phyloP scores from a whole-genome alignment of 257 asterid species.

The Solanum etuberosum region DNA sequence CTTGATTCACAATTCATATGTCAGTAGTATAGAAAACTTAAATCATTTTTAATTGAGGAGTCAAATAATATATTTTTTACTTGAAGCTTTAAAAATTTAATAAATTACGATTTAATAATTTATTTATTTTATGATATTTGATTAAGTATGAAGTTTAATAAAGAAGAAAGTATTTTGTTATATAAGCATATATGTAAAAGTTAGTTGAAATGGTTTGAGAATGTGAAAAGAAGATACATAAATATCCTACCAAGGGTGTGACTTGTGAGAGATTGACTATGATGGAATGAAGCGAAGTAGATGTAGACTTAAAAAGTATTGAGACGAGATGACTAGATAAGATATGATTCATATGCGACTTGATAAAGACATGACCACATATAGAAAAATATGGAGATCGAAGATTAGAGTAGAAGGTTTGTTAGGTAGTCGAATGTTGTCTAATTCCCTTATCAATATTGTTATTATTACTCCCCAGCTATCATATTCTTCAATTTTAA shows the following conservation, averaged over 20 bases:
- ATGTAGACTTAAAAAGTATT: background rate
- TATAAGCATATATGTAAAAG: background rate
- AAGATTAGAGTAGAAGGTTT: background rate
- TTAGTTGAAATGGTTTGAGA: no score
- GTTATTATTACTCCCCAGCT: background rate
- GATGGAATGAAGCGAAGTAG: background rate
- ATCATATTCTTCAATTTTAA: background rate
- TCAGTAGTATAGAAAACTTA: background rate
- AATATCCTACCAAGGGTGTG: background rate
- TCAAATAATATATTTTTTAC: no score
- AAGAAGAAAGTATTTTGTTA: no score
- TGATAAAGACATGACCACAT: background rate
- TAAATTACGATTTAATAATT: background rate
- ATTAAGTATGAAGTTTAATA: background rate
- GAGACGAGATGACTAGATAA: fast-evolving
- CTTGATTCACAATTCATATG: background rate
- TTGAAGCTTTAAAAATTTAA: background rate
- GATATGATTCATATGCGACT: fast-evolving
- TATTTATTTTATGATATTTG: background rate
- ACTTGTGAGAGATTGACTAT: background rate
- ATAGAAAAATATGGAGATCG: background rate
- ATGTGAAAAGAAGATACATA: no score
- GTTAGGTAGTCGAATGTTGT: background rate
- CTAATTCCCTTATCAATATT: background rate
- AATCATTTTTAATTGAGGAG: background rate